Evolutionary conservation across 257 asterid genomes (phyloP).

Genomic region (Oldenlandia corymbosa): DNA sequence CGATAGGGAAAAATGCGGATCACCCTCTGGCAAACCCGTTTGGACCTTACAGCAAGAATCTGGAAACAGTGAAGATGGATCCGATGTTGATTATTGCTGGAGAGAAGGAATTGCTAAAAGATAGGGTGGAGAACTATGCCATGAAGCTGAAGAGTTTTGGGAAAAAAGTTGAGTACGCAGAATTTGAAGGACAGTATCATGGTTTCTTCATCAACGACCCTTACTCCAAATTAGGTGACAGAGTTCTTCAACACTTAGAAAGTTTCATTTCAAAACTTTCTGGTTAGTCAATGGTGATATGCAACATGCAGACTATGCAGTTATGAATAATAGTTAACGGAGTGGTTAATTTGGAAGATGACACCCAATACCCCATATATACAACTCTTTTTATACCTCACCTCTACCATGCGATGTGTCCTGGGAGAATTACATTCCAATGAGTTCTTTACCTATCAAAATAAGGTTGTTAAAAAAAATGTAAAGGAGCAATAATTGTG

Average conservation of each 20-base stretch:
- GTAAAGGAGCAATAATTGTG: too few relatives aligned
- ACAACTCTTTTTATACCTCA: too few relatives aligned
- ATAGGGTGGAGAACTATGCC: constrained; percentile 50
- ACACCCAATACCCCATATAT: too few relatives aligned
- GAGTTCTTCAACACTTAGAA: constrained; percentile 29
- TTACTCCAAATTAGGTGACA: constrained; percentile 35
- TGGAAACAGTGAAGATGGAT: constrained; percentile 37
- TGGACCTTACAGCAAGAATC: constrained; percentile 59
- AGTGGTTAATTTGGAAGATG: too few relatives aligned
- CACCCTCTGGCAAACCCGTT: constrained; percentile 69
- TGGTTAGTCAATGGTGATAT: neutral
- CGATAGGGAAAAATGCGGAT: constrained; percentile 52
- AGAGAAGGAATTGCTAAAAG: constrained; percentile 53
- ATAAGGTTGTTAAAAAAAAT: too few relatives aligned
- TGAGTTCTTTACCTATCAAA: too few relatives aligned
- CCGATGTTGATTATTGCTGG: constrained; percentile 69
- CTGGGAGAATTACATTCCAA: too few relatives aligned
- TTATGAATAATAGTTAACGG: too few relatives aligned
- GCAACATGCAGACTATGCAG: too few relatives aligned
- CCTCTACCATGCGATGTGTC: too few relatives aligned
- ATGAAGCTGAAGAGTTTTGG: constrained; percentile 38
- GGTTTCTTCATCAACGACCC: constrained; percentile 53
- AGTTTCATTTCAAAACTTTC: constrained; percentile 25
- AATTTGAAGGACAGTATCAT: constrained; percentile 44
- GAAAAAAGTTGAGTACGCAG: constrained; percentile 40